These are phyloP conservation scores for Grosmannia huntii DNA, from an alignment of 2,329 filamentous ascomycete species.

Conservation along the genomic window DNA sequence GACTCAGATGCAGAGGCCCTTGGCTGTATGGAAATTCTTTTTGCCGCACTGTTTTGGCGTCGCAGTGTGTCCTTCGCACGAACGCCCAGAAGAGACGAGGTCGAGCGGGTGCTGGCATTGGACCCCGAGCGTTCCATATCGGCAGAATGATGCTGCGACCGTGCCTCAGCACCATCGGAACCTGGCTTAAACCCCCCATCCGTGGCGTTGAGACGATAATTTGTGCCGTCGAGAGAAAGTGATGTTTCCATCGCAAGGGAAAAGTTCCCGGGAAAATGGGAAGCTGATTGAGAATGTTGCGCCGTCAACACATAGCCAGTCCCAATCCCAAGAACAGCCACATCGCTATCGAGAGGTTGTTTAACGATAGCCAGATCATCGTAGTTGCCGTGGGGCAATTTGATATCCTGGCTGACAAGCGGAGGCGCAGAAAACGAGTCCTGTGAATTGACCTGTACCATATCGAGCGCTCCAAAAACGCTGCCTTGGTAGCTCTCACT, in stretches of 20 bases:
- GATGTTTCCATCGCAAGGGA: background rate
- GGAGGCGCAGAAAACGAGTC: constrained; percentile 13
- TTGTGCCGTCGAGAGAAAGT: background rate
- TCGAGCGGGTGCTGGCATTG: constrained; percentile 34
- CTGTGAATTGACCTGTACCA: constrained; percentile 21
- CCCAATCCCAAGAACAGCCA: constrained; percentile 1
- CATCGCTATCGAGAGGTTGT: constrained; percentile 12
- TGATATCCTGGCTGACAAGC: background rate
- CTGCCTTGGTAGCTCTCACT: constrained; percentile 19
- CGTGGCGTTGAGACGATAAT: background rate
- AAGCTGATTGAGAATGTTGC: background rate
- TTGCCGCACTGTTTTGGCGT: constrained; percentile 30
- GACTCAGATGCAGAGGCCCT: background rate
- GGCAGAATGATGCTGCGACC: background rate
- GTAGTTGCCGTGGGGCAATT: background rate
- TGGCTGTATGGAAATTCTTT: background rate
- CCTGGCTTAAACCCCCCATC: too few species aligned
- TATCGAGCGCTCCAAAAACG: constrained; percentile 15
- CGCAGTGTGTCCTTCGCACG: constrained; percentile 35
- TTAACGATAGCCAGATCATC: background rate
- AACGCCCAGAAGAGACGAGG: constrained; percentile 28
- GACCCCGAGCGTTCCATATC: constrained; percentile 33
- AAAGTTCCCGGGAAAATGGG: background rate
- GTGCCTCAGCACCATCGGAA: background rate
- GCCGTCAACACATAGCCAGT: background rate